phyloP scores from a whole-genome alignment of 2,329 filamentous ascomycete genomes.

The Elsinoe arachidis region DNA sequence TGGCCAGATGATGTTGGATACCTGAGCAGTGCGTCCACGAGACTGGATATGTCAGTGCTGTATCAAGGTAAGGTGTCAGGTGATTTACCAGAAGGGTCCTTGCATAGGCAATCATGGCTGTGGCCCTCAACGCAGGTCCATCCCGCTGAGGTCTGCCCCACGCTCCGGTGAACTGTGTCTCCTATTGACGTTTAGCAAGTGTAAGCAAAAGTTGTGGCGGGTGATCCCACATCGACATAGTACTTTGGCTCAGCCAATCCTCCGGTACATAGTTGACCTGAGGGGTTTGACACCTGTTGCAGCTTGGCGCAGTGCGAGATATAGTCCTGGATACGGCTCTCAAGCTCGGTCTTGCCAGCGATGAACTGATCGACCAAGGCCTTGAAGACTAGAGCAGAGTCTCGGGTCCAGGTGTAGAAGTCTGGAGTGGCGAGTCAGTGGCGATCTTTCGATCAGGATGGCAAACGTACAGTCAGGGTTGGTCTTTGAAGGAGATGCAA shows the following conservation, averaged over 20 bases:
- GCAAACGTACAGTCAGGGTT: constrained; percentile 44
- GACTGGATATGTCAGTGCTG: constrained; percentile 1
- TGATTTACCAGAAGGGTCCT: constrained; percentile 55
- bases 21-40: constrained; percentile 32
- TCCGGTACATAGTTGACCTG: constrained; percentile 45
- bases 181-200: not conserved
- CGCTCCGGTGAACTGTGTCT: constrained; percentile 46
- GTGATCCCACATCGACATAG: constrained; percentile 50
- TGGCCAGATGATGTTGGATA: constrained; percentile 56
- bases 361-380: constrained; percentile 58
- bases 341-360: constrained; percentile 50
- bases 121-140: constrained; percentile 68
- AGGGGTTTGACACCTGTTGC: constrained; percentile 61
- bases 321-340: constrained; percentile 57
- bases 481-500: constrained; percentile 47
- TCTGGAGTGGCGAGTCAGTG: constrained; percentile 38
- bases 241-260: constrained; percentile 68
- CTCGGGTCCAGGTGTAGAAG: constrained; percentile 71
- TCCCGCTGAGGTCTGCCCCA: constrained; percentile 81
- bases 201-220: constrained; percentile 12
- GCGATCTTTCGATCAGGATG: not conserved
- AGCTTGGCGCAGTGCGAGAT: constrained; percentile 58
- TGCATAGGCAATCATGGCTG: constrained; percentile 62
- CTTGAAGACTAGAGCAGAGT: constrained; percentile 64
- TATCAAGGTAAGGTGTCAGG: constrained; percentile 21